phyloP scores from a whole-genome alignment of 2,329 filamentous ascomycete species.

The Sordariomycetes sp. region DNA sequence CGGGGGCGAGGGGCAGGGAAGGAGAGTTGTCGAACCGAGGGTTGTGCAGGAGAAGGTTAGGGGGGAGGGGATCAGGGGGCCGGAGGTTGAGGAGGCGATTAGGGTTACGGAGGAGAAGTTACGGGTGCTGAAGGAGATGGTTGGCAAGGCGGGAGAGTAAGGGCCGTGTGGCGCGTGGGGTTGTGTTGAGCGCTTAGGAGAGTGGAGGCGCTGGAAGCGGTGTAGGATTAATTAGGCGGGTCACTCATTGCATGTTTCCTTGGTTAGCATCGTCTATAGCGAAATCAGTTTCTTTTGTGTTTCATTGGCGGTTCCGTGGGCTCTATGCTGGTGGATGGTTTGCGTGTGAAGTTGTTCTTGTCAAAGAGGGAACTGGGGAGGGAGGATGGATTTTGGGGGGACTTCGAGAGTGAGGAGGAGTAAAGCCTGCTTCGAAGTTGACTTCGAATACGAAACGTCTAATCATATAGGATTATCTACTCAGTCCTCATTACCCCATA shows the following conservation, averaged over 20 bases:
- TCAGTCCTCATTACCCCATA: no score
- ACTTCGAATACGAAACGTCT: no score
- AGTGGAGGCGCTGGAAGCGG: not conserved
- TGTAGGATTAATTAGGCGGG: not conserved
- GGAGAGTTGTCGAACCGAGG: slow-evolving; percentile 38
- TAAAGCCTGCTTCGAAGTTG: no score
- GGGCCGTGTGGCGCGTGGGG: not conserved
- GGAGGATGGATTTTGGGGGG: no score
- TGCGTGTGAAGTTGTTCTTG: no score
- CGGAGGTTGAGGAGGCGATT: slow-evolving; percentile 69
- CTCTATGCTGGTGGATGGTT: no score
- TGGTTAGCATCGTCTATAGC: not conserved
- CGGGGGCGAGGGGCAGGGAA: slow-evolving; percentile 21
- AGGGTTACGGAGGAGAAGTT: slow-evolving; percentile 77
- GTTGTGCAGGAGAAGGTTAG: slow-evolving; percentile 46
- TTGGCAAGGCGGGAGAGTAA: slow-evolving; percentile 31
- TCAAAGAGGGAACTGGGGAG: no score
- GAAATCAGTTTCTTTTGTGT: not conserved
- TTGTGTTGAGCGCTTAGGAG: not conserved
- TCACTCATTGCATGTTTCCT: not conserved
- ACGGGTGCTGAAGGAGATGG: slow-evolving; percentile 58
- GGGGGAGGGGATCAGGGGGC: slow-evolving; percentile 51
- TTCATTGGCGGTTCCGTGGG: not conserved
- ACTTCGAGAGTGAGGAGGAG: no score
- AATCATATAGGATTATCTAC: no score